Percentiles rank a stretch among this genome's conserved stretches.
Evolutionary conservation across 495 filamentous ascomycete genomes (phyloP).

Genomic region (Xylaria telfairii): DNA sequence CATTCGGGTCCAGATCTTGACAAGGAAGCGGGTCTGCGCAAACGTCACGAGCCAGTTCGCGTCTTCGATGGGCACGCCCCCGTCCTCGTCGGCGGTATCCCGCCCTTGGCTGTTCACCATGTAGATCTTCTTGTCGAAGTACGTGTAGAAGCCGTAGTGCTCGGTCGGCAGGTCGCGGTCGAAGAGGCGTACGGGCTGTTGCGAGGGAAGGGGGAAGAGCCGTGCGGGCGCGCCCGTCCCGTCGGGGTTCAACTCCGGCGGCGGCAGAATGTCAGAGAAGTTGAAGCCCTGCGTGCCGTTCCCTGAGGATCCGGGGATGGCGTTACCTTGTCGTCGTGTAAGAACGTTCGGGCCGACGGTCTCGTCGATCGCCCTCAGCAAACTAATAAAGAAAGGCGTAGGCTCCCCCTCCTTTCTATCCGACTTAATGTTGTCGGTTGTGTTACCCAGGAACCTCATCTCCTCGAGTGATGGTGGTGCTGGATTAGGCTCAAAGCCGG

Average conservation of each 20-base stretch:
- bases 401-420: constrained; percentile 68
- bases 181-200: constrained; percentile 86
- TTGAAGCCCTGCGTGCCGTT: constrained; percentile 35
- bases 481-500: constrained; percentile 63
- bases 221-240: constrained; percentile 73
- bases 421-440: constrained; percentile 70
- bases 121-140: constrained; percentile 89
- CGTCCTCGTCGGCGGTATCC: constrained; percentile 63
- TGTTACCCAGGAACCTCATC: constrained; percentile 79
- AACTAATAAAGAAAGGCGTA: constrained; percentile 72
- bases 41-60: constrained; percentile 79
- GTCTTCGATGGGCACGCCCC: constrained; percentile 64
- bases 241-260: constrained; percentile 65
- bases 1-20: constrained; percentile 86
- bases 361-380: constrained; percentile 45
- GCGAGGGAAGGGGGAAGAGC: constrained; percentile 68
- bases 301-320: constrained; percentile 23
- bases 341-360: constrained; percentile 44
- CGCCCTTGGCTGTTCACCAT: constrained; percentile 52
- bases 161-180: constrained; percentile 79
- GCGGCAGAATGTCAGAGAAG: constrained; percentile 61
- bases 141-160: constrained; percentile 93
- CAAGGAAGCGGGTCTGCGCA: constrained; percentile 81
- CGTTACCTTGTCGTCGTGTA: constrained; percentile 41
- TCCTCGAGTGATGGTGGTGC: constrained; percentile 70